Conservation (phyloP, 306 rosid species). For the Cicer chorassanicum region DNA sequence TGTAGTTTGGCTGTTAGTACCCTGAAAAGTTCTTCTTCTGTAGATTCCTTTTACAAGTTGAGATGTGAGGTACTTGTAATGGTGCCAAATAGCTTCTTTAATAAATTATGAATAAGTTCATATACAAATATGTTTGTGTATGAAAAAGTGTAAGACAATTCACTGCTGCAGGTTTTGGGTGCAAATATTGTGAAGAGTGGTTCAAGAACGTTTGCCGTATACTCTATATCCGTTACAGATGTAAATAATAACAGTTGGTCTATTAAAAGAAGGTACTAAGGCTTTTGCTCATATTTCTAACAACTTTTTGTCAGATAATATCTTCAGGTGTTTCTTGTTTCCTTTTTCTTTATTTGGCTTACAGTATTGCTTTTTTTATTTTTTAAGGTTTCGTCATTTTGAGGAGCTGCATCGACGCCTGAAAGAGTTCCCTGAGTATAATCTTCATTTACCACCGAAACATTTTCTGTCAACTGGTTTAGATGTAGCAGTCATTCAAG, state of each 20-base stretch:
- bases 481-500: constrained; percentile 84
- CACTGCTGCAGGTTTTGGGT: constrained; percentile 80
- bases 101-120: constrained; percentile 21
- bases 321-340: constrained; percentile 25
- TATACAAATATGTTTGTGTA: constrained; percentile 37
- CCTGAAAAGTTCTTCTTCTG: constrained; percentile 62
- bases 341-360: constrained; percentile 22
- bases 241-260: constrained; percentile 93
- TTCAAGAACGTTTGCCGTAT: constrained; percentile 92
- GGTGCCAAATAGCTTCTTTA: constrained; percentile 36
- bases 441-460: constrained; percentile 95
- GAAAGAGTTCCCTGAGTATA: constrained; percentile 89
- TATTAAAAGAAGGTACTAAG: constrained; percentile 86
- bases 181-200: constrained; percentile 97
- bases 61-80: constrained; percentile 84
- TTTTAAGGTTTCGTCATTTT: constrained; percentile 90
- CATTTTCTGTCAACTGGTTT: constrained; percentile 94
- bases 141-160: constrained; percentile 48
- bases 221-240: constrained; percentile 89
- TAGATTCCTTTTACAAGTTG: constrained; percentile 84
- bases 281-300: constrained; percentile 41
- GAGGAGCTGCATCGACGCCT: constrained; percentile 97
- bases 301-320: constrained; percentile 17
- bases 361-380: constrained; percentile 28
- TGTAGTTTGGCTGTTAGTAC: constrained; percentile 55